Evolutionary conservation across 345 rosid genomes (phyloP), one percentile per base, ranked within the genome.

Genomic region (Citrus hindsii): DNA sequence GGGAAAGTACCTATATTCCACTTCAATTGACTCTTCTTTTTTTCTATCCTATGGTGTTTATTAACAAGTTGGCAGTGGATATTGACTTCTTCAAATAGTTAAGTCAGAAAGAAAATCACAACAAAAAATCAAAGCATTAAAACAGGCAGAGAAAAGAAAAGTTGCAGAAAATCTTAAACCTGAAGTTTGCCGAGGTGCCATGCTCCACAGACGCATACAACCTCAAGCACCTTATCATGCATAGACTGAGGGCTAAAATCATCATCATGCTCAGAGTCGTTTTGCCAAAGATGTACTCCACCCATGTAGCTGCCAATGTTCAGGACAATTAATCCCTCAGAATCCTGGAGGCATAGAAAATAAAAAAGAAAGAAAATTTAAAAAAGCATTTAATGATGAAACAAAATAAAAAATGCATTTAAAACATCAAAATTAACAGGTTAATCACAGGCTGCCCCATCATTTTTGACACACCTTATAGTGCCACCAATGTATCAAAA

Each of bases 181-280:
- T 93, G 97, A 82, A 93, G 90, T 77, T 93, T 93, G 67, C 97
- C 97, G 21, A 93, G 95, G 77, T 93, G 97, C 97, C 97, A 93
- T 16, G 97, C 94, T 78, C 97, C 97, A 71, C 90, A 84, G 48
- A 93, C 82, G 40, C 92, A 90, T 42, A 93, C 97, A 73, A 93
- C 93, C 85, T 93, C 97, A 18, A 93, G 90, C 51, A 83, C 77
- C 79, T 90, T 89, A 85, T 93, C 97, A 74, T 93, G 94, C 92
- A 90, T 91, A 35, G 82, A 87, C 83, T 93, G 97, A 74, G 82
- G 82, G 64, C 85, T 87, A 80, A 93, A 91, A 76, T 86, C 87
- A 76, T 93, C 97, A 55, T 90, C 90, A 69, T 85, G 89, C 71
- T 93, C 94, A 72, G 84, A 88, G 65, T 91, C 97, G 69, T 93